Evolutionary conservation across 2,329 filamentous ascomycete species (phyloP).

Genomic region (Penicillium sp.): DNA sequence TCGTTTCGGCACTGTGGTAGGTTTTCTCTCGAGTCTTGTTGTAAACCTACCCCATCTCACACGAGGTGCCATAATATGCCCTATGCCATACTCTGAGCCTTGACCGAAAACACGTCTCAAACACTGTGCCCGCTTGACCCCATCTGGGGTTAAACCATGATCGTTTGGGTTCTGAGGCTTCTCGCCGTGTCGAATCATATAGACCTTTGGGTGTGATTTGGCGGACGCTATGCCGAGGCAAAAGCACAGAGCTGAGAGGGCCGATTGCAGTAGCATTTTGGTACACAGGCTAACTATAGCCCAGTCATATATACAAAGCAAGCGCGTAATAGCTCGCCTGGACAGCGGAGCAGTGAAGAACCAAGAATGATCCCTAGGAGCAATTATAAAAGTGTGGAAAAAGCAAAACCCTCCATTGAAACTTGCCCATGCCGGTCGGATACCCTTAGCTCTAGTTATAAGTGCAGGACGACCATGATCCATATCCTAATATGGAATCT

Average conservation of each 20-base stretch:
- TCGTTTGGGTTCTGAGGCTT: slow-evolving; percentile 27
- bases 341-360: neutral
- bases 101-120: slow-evolving; percentile 29
- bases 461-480: neutral
- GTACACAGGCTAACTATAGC: neutral
- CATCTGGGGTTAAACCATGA: slow-evolving; percentile 27
- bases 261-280: slow-evolving; percentile 5
- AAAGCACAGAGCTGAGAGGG: neutral
- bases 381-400: neutral
- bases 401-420: neutral
- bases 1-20: neutral
- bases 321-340: neutral
- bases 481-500: neutral
- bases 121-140: slow-evolving; percentile 30
- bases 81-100: slow-evolving; percentile 27
- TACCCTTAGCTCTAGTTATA: neutral
- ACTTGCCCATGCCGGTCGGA: neutral
- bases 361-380: too few relatives aligned
- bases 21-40: neutral
- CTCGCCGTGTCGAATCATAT: slow-evolving; percentile 35
- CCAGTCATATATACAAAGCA: neutral
- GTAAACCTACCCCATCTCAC: slow-evolving; percentile 24
- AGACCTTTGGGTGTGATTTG: slow-evolving; percentile 24
- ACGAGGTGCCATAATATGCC: slow-evolving; percentile 31
- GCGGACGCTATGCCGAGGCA: slow-evolving; percentile 3